Evolutionary conservation across 1,284 basidiomycete genomes (phyloP), one percentile per base, ranked within the genome.

Genomic region (Ceratobasidium theobromae): DNA sequence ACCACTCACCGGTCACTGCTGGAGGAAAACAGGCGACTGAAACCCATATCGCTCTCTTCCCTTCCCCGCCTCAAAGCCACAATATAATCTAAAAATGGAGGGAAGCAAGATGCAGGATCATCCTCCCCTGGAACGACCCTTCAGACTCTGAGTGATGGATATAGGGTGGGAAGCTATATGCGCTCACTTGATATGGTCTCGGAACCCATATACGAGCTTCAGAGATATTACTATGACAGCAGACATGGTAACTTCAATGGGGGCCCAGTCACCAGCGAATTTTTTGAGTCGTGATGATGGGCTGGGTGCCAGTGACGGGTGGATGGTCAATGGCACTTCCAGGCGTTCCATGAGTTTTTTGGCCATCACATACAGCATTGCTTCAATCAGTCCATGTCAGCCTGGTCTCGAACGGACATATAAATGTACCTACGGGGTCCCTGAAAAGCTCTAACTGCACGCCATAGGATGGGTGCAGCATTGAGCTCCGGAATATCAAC

Each of bases 401-500:
- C 35, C 3, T 23, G n/a, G 1, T 14, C 23, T 43, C 12, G 27
- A 60, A 1, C 8, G 23, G 33, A 45, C 21, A 33, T 21, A 53
- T 45, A 67, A 53, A 16, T 41, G 35, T 52, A 83, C 91, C 70
- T 77, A 93, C 94, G 88, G 46, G 86, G 88, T 32, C 92, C 88
- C 51, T 87, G 83, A 67, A 96, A 79, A 12, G 79, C 78, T 57
- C 84, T 81, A 5, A 88, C 81, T 1, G 88, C 80, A n/a, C 89
- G 82, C 91, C 93, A 95, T 28, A 95, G 80, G 23, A 95, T 77
- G 0, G 90, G 90, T 4, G 86, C 85, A 2, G 83, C 82, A 72
- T 97, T 97, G 69, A 84, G 78, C 73, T 92, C 88, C 0, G 93
- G 93, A 5, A 88, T 85, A 48, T 76, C 75, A n/a, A 95, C 76